Evolutionary conservation across 2,329 filamentous ascomycete genomes (phyloP).

Genomic region (Zelopaecilomyces penicillatus): DNA sequence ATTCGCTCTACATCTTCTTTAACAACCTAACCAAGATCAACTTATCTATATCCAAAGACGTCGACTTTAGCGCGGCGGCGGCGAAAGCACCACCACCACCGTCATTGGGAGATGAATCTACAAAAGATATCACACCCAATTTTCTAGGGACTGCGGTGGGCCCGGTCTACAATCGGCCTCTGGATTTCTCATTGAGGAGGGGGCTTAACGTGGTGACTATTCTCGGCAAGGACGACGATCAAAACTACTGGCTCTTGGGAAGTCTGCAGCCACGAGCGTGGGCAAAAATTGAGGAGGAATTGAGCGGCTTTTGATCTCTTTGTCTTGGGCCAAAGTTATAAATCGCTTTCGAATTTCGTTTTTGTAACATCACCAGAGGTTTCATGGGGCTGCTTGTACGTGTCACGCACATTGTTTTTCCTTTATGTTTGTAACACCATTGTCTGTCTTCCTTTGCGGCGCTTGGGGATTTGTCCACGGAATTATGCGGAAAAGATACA

Average conservation of each 20-base stretch:
- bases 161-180: slow-evolving; percentile 1
- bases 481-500: too few relatives aligned
- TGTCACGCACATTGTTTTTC: too few relatives aligned
- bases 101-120: background rate
- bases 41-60: background rate
- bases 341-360: too few relatives aligned
- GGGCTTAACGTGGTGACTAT: slow-evolving; percentile 3
- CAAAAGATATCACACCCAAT: slow-evolving; percentile 2
- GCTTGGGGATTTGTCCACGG: too few relatives aligned
- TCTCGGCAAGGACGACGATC: slow-evolving; percentile 6
- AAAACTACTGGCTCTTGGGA: slow-evolving; percentile 6
- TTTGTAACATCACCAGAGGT: too few relatives aligned
- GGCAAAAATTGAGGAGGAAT: slow-evolving; percentile 4
- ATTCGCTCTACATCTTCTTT: background rate
- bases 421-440: too few relatives aligned
- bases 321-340: too few relatives aligned
- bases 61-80: slow-evolving; percentile 3
- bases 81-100: background rate
- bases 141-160: background rate
- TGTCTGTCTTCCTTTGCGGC: too few relatives aligned
- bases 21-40: slow-evolving; percentile 3
- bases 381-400: too few relatives aligned
- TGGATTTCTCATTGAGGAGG: background rate
- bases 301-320: background rate
- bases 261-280: slow-evolving; percentile 2